phyloP scores from a whole-genome alignment of 2,329 filamentous ascomycete genomes.

The Epicoccum nigrum region DNA sequence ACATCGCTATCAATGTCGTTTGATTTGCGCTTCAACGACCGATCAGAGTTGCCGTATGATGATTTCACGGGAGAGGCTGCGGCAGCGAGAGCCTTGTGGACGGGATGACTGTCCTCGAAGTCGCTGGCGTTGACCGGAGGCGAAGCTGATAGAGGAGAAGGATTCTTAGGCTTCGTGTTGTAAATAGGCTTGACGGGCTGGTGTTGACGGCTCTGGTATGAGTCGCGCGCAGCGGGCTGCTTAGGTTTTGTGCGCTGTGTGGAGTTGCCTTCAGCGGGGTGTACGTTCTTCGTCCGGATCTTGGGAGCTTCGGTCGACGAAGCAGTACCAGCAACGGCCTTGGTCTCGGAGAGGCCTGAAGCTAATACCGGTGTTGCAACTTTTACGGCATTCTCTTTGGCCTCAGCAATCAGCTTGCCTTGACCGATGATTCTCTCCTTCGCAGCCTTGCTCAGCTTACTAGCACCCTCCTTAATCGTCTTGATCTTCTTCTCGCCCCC shows the following conservation, averaged over 20 bases:
- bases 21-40: conserved; percentile 50
- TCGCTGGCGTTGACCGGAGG: conserved; percentile 67
- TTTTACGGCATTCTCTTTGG: conserved; percentile 32
- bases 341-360: conserved; percentile 23
- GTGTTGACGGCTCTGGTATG: conserved; percentile 29
- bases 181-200: conserved; percentile 39
- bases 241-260: conserved; percentile 41
- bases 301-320: conserved; percentile 35
- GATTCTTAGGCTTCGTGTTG: conserved; percentile 64
- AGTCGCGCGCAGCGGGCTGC: conserved; percentile 30
- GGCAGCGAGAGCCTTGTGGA: conserved; percentile 46
- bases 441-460: conserved; percentile 31
- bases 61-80: conserved; percentile 44
- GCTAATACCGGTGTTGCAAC: conserved; percentile 18
- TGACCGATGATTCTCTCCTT: conserved; percentile 31
- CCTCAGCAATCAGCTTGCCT: conserved; percentile 28
- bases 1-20: conserved; percentile 47
- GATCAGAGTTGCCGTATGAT: conserved; percentile 40
- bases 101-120: conserved; percentile 54
- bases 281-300: conserved; percentile 37
- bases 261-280: conserved; percentile 27
- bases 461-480: conserved; percentile 36
- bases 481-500: conserved; percentile 24
- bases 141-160: conserved; percentile 66
- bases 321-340: conserved; percentile 26